A percentile compares a stretch with the other conserved stretches of the same genome.
Evolutionary conservation across 2,329 filamentous ascomycete species (phyloP).

Genomic region (Penicillium verrucosum): DNA sequence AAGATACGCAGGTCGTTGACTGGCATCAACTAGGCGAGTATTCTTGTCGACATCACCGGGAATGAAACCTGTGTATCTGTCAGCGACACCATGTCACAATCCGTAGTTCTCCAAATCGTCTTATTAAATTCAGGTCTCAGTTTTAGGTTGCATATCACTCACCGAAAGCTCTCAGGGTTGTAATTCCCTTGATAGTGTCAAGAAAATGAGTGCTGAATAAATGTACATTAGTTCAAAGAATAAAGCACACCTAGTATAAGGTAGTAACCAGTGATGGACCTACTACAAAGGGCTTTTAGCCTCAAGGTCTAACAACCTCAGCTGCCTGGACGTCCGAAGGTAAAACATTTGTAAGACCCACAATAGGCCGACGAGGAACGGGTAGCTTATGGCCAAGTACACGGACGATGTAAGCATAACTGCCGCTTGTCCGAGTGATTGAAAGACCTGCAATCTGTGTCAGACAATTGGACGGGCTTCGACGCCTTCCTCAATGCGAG

Average conservation of each 20-base stretch:
- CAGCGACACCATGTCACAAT: background rate
- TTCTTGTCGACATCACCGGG: background rate
- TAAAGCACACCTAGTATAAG: background rate
- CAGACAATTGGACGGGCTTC: background rate
- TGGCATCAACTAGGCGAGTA: background rate
- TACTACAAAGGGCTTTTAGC: background rate
- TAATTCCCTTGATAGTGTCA: background rate
- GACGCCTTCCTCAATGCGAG: background rate
- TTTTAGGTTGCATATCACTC: background rate
- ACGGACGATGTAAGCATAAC: background rate
- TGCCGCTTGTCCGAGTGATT: background rate
- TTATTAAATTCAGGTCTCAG: background rate
- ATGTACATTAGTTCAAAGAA: background rate
- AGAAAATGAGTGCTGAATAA: background rate
- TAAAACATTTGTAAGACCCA: background rate
- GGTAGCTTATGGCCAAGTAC: background rate
- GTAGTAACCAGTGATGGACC: background rate
- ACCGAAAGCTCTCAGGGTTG: background rate
- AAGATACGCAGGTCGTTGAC: background rate
- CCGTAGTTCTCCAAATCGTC: background rate
- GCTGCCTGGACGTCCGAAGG: background rate
- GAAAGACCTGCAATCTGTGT: background rate
- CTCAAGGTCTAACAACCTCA: background rate
- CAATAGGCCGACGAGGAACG: background rate
- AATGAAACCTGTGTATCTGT: background rate